Evolutionary conservation across 306 rosid genomes (phyloP).

Genomic region (Acacia melanoxylon): DNA sequence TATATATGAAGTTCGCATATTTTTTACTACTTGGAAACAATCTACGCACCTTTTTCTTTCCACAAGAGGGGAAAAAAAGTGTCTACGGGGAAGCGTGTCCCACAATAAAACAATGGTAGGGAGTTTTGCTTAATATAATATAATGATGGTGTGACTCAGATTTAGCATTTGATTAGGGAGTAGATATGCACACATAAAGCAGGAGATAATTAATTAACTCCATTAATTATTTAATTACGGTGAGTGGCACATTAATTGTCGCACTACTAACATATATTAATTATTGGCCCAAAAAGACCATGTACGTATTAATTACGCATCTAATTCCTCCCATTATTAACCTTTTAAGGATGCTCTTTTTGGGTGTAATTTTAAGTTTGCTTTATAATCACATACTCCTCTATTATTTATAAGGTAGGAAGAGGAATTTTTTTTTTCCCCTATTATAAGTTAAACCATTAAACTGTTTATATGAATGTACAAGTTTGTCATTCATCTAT

Average conservation of each 20-base stretch:
- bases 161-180: background rate
- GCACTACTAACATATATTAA: background rate
- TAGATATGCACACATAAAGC: background rate
- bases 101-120: background rate
- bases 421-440: accelerated
- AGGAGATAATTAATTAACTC: background rate
- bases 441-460: no score
- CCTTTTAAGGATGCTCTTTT: background rate
- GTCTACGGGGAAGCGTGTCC: background rate
- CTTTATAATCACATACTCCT: no score
- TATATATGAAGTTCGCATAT: no score
- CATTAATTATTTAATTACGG: background rate
- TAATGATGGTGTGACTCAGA: background rate
- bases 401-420: no score
- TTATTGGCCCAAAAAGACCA: no score
- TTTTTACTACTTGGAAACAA: no score
- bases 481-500: no score
- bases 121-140: background rate
- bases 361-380: no score
- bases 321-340: background rate
- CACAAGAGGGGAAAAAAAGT: no score
- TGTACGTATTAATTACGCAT: background rate
- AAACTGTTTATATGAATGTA: no score
- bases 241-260: background rate
- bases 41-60: no score